Evolutionary conservation across 148 eudicot genomes (phyloP), one percentile per base, ranked within the genome.

Genomic region (Fagopyrum esculentum): DNA sequence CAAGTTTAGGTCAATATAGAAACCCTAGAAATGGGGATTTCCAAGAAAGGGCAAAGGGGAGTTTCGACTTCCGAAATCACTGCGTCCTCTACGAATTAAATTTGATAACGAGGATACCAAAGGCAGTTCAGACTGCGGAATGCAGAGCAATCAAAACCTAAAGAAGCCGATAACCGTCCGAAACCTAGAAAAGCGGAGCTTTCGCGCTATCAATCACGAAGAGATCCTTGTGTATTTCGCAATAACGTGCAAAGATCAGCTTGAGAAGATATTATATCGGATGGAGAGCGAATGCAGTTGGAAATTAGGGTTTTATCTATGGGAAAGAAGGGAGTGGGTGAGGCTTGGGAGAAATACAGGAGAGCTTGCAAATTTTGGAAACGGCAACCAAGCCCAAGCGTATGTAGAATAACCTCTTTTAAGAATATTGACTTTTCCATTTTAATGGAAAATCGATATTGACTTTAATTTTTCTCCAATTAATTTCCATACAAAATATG

Each of bases 251-350:
- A 51, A 50, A 19, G n/a, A 9, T 6, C 52, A 48, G n/a, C 66
- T 2, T 63, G 55, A 19, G 40, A 35, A 72, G 47, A 4, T 45
- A 44, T 45, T 8, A 9, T 9, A 11, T 60, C 26, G 35, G 9
- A 45, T 44, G 46, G 50, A 17, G 72, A 70, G 66, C 66, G 48
- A 45, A 8, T 56, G 75, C 13, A 45, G 69, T 11, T 30, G 45
- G 45, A 71, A 69, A 74, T 77, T 81, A 77, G 80, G 83, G 80
- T 77, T 81, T 81, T 74, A 19, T 66, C 52, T 17, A 15, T 22
- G 75, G 26, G 54, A 35, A 46, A 45, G 68, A 29, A 17, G 43
- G 4, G 54, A 29, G 61, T 15, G 54, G 45, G 73, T 49, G 69
- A 52, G 61, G 71, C 49, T 50, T 7, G n/a, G 17, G 60, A 43